Base-by-base conservation (phyloP, 2,329 filamentous ascomycete species). In the Pyrenophora teres region DNA sequence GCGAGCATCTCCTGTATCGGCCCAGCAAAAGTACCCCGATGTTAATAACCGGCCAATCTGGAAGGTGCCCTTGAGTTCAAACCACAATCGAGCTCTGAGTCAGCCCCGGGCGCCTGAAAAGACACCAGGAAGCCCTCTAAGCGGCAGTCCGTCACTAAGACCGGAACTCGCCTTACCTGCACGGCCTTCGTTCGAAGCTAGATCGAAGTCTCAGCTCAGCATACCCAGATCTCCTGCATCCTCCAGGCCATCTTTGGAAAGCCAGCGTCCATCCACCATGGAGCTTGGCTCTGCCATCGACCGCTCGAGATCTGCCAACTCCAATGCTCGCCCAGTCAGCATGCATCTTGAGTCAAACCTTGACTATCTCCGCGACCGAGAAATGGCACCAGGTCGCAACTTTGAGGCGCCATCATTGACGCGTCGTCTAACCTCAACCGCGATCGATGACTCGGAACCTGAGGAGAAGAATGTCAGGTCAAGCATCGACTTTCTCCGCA, bases 311-410 rank as follows among this genome's bases (percentile, higher is more conserved):
- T 87, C 87, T 19, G 82, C 85, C n/a, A 84, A 84, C 60, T 73
- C 81, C 61, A 85, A 87, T 55, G 81, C 85, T 46, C 83, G 93
- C 39, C 93, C 93, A 68, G 80, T 85, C 0, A 97, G 92, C 71
- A 89, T 90, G 30, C 90, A 92, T 69, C 82, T 96, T 3, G 89
- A 92, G 62, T 89, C 89, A 0, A 92, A 88, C 66, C 80, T 94
- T 45, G 92, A 96, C 52, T 91, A 90, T 65, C 78, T 96, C 15
- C 87, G 90, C 18, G 91, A 94, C 63, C 83, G 86, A 44, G 92
- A 95, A 67, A 80, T 78, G 18, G 78, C 82, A 60, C 62, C 77
- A 62, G 54, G 63, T 56, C 69, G 70, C 15, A 69, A 48, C 33
- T 70, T 71, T 21, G 65, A 72, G 48, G 63, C 67, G 1, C 64